Conservation (phyloP, 257 asterid species). For the Petunia axillaris region DNA sequence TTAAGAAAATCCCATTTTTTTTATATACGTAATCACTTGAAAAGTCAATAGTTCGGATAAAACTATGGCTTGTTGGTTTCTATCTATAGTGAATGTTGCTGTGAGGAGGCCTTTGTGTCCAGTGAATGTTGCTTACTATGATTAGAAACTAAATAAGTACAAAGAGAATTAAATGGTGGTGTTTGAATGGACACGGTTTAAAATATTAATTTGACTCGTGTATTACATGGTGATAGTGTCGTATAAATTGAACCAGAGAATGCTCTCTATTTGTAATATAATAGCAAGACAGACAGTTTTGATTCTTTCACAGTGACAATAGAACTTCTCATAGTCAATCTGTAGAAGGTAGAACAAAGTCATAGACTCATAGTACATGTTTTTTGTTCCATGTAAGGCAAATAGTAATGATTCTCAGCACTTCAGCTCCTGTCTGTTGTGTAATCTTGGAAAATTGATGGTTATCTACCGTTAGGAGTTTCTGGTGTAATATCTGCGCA, state of each 20-base stretch:
- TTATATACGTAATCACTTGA: background rate
- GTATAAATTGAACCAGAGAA: background rate
- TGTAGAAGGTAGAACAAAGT: background rate
- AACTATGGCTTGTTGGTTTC: background rate
- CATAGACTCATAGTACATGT: background rate
- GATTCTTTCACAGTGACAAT: background rate
- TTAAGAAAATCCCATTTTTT: background rate
- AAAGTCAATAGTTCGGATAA: constrained; percentile 9
- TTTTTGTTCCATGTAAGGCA: constrained; percentile 1
- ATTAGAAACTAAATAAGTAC: background rate
- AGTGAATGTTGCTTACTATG: background rate
- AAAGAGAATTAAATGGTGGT: background rate
- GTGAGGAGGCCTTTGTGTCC: background rate
- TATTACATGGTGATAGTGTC: background rate
- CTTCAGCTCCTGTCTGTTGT: background rate
- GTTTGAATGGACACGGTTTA: background rate
- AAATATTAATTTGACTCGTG: background rate
- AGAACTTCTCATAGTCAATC: background rate
- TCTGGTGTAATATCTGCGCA: background rate
- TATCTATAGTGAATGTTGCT: background rate
- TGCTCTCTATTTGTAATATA: background rate
- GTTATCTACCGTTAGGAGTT: background rate
- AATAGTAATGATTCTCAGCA: background rate
- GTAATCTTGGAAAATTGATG: background rate
- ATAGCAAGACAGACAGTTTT: background rate